A percentile compares a stretch with the other conserved stretches of the same genome.
These are phyloP conservation scores for Pseudoscleropodium purum DNA, from an alignment of 225 moss, liverwort and hornwort species.

Conservation along the genomic window DNA sequence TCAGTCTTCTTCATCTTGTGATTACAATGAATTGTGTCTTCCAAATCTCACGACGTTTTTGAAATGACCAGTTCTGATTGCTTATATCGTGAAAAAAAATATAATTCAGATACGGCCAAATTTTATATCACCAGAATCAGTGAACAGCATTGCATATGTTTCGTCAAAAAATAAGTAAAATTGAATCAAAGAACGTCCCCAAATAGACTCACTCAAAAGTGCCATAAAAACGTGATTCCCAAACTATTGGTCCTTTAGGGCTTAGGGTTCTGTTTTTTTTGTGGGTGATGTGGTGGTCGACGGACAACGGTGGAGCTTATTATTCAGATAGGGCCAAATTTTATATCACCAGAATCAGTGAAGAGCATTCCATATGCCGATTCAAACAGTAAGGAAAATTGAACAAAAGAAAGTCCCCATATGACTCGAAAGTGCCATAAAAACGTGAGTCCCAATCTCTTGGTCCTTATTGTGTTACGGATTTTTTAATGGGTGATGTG, in stretches of 20 bases:
- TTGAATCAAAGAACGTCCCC: not conserved
- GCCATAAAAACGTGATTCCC: not conserved
- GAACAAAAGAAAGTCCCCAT: not conserved
- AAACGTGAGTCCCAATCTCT: not conserved
- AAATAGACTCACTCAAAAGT: not conserved
- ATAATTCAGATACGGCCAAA: not conserved
- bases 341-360: not conserved
- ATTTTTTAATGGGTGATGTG: not conserved
- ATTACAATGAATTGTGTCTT: not conserved
- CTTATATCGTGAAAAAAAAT: not conserved
- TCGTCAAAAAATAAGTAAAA: not conserved
- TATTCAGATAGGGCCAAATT: not conserved
- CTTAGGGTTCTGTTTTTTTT: not conserved
- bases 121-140: not conserved
- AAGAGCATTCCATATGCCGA: no score
- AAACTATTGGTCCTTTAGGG: not conserved
- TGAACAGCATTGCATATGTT: not conserved
- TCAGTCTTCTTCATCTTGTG: not conserved
- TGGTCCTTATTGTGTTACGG: not conserved
- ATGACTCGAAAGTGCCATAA: not conserved
- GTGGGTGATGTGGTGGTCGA: not conserved
- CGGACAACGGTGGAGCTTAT: constrained; percentile 30
- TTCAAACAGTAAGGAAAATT: not conserved
- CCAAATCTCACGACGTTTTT: not conserved
- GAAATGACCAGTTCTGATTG: not conserved